These are phyloP conservation scores for Aotearoamyces nothofagi DNA, from an alignment of 2,329 filamentous ascomycete genomes.

Conservation along the genomic window DNA sequence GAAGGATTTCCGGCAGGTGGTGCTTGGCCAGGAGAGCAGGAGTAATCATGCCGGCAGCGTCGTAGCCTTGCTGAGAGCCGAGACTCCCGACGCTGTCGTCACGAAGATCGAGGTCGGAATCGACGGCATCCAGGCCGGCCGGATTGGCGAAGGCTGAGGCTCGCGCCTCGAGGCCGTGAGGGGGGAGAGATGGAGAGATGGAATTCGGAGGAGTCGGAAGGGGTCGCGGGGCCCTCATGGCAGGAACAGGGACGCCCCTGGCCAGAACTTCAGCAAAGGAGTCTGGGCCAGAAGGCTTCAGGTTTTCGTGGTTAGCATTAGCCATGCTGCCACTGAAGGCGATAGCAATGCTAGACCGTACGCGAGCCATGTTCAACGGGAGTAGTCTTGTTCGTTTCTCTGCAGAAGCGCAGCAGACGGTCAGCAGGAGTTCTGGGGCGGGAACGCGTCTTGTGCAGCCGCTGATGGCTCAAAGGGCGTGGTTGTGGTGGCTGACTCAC, in stretches of 20 bases:
- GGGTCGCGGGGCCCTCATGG: conserved; percentile 36
- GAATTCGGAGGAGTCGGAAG: conserved; percentile 90
- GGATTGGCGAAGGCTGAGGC: conserved; percentile 18
- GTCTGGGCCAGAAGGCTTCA: conserved; percentile 46
- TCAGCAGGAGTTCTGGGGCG: too few relatives aligned
- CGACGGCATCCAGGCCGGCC: conserved; percentile 44
- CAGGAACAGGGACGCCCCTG: conserved; percentile 43
- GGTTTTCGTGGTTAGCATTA: conserved; percentile 43
- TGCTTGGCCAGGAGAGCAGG: conserved; percentile 73
- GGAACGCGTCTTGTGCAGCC: too few relatives aligned
- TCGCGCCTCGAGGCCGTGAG: conserved; percentile 57
- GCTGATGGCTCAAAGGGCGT: too few relatives aligned
- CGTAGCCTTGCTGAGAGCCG: conserved; percentile 27
- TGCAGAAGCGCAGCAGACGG: conserved; percentile 15
- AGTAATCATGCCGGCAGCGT: conserved; percentile 72
- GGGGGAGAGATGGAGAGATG: conserved; percentile 75
- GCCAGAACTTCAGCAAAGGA: conserved; percentile 60
- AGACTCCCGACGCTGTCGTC: conserved; percentile 39
- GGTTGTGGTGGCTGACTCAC: too few relatives aligned
- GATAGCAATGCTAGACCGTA: conserved; percentile 31
- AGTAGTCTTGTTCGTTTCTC: conserved; percentile 17
- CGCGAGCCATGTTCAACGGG: conserved; percentile 40
- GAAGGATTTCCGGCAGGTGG: conserved; percentile 79
- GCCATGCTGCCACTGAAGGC: conserved; percentile 7
- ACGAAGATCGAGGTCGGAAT: conserved; percentile 78